Conservation (phyloP, 345 rosid species). For the Jatropha curcas region DNA sequence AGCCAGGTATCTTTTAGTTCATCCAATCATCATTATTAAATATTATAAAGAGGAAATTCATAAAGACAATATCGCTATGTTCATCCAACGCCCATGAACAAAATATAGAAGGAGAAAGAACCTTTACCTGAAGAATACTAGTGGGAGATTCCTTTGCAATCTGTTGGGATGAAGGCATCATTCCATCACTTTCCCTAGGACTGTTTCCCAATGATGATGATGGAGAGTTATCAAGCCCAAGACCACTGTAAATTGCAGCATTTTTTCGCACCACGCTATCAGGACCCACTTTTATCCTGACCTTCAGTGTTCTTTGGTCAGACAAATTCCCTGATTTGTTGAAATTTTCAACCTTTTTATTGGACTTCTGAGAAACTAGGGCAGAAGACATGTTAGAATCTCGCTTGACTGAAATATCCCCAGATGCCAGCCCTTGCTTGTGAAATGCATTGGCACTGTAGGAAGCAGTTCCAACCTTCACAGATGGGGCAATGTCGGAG, state of each 20-base stretch:
- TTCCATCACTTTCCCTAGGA: conserved; percentile 44
- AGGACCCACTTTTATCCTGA: conserved; percentile 63
- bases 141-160: conserved; percentile 47
- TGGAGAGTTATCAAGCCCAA: conserved; percentile 66
- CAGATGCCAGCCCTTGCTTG: conserved; percentile 21
- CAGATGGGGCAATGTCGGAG: conserved; percentile 22
- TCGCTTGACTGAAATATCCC: conserved; percentile 35
- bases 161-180: conserved; percentile 24
- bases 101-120: conserved; percentile 23
- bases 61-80: neutral
- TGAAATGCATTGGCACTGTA: conserved; percentile 16
- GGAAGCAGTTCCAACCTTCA: conserved; percentile 25
- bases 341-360: conserved; percentile 34
- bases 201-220: conserved; percentile 47
- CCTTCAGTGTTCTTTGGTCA: conserved; percentile 45
- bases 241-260: conserved; percentile 49
- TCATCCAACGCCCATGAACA: neutral
- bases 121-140: conserved; percentile 65
- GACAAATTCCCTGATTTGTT: conserved; percentile 29
- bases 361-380: conserved; percentile 31
- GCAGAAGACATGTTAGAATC: conserved; percentile 28
- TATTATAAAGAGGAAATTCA: neutral
- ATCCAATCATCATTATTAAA: neutral
- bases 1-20: neutral
- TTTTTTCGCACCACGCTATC: conserved; percentile 43